phyloP scores from a whole-genome alignment of 1,139 yeast genomes.

The Pneumocystis murina region DNA sequence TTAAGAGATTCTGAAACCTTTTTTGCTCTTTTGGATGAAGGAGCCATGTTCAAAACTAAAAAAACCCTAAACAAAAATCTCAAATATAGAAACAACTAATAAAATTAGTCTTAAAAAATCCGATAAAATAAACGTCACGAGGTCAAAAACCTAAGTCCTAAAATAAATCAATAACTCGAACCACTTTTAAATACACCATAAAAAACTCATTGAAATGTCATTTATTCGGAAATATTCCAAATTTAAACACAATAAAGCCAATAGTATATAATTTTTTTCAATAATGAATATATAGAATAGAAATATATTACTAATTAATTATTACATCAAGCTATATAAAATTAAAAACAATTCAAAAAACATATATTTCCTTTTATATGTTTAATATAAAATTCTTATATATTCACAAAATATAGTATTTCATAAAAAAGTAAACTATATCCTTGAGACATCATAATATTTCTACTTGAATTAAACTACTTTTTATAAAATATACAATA shows the following conservation, averaged over 20 bases:
- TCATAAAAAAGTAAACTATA: too few species aligned
- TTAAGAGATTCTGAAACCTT: constrained; percentile 86
- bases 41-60: constrained; percentile 17
- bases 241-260: background rate
- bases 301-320: background rate
- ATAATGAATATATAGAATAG: background rate
- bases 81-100: background rate
- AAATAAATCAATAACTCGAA: background rate
- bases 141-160: background rate
- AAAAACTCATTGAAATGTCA: background rate
- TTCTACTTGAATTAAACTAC: too few species aligned
- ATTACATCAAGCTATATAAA: background rate
- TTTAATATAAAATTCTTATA: too few species aligned
- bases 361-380: background rate
- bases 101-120: background rate
- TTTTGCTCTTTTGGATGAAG: constrained; percentile 37
- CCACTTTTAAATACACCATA: background rate
- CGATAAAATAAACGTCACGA: background rate
- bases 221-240: background rate
- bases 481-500: too few species aligned
- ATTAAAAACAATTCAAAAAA: background rate
- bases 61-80: background rate
- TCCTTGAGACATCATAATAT: too few species aligned
- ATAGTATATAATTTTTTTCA: background rate
- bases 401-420: too few species aligned